Evolutionary conservation across 169 alveolate species (phyloP).

Genomic region (Plasmodium reichenowi): DNA sequence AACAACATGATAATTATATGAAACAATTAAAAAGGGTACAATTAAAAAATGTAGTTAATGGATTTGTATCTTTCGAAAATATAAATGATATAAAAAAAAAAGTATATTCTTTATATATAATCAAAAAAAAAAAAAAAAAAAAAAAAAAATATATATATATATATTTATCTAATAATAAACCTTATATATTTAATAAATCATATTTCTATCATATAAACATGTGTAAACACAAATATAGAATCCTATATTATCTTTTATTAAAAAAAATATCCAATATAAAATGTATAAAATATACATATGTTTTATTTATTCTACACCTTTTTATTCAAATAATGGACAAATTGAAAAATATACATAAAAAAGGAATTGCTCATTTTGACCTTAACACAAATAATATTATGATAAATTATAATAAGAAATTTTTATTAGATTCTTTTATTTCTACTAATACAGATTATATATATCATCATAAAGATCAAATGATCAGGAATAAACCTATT

Average conservation of each 20-base stretch:
- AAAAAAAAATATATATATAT: not conserved
- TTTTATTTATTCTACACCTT: slow-evolving; percentile 21
- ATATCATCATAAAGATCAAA: not conserved
- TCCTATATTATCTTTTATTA: slow-evolving; percentile 15
- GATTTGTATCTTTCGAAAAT: slow-evolving; percentile 4
- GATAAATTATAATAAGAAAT: slow-evolving; percentile 10
- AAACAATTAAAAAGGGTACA: slow-evolving; percentile 7
- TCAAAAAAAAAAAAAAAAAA: slow-evolving; percentile 15
- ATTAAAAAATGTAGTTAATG: not conserved
- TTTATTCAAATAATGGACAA: slow-evolving; percentile 38
- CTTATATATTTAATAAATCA: not conserved
- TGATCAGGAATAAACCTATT: no score
- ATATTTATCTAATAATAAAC: no score
- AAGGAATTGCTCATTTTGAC: slow-evolving; percentile 60
- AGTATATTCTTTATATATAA: slow-evolving; percentile 9
- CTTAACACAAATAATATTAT: slow-evolving; percentile 52
- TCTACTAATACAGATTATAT: not conserved
- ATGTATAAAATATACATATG: slow-evolving; percentile 7
- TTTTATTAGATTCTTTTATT: not conserved
- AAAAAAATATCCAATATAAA: slow-evolving; percentile 3
- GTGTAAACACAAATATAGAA: slow-evolving; percentile 1
- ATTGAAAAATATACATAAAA: slow-evolving; percentile 35
- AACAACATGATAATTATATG: slow-evolving; percentile 19
- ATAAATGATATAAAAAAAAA: slow-evolving; percentile 7
- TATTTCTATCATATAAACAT: not conserved